These are phyloP conservation scores for Plasmodium fragile DNA, from an alignment of 169 alveolate genomes.

Conservation along the genomic window DNA sequence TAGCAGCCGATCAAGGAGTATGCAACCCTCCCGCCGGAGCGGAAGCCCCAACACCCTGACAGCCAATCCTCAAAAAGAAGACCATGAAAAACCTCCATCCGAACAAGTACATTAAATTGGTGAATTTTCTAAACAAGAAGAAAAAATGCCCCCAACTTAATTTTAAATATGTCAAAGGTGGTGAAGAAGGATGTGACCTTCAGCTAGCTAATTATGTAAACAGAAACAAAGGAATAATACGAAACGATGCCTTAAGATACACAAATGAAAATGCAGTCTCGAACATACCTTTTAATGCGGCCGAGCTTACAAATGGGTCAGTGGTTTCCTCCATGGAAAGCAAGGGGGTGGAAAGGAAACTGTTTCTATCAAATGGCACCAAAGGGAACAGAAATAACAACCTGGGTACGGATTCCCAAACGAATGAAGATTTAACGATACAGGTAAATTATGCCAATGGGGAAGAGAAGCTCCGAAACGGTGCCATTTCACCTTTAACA, in stretches of 20 bases:
- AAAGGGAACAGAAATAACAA: background rate
- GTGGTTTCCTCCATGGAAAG: background rate
- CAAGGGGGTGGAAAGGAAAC: background rate
- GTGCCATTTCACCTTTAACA: background rate
- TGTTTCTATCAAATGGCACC: background rate
- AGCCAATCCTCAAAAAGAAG: background rate
- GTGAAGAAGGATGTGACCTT: background rate
- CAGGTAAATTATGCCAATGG: background rate
- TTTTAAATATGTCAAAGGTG: constrained; percentile 31
- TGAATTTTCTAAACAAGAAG: constrained; percentile 31
- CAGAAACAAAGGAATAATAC: background rate
- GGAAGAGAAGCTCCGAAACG: background rate
- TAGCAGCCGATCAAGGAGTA: background rate
- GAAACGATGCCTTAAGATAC: background rate
- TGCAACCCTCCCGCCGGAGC: background rate
- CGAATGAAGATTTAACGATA: background rate
- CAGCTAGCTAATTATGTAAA: background rate
- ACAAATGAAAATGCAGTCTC: background rate
- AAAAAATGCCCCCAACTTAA: constrained; percentile 20
- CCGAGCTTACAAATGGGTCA: background rate
- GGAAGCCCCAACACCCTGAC: background rate
- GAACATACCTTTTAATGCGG: constrained; percentile 4
- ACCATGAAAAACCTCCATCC: constrained; percentile 67
- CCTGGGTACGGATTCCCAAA: background rate
- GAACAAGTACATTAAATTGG: constrained; percentile 29